Conservation (phyloP, 768 basidiomycete genomes). For the Auricularia sp. region DNA sequence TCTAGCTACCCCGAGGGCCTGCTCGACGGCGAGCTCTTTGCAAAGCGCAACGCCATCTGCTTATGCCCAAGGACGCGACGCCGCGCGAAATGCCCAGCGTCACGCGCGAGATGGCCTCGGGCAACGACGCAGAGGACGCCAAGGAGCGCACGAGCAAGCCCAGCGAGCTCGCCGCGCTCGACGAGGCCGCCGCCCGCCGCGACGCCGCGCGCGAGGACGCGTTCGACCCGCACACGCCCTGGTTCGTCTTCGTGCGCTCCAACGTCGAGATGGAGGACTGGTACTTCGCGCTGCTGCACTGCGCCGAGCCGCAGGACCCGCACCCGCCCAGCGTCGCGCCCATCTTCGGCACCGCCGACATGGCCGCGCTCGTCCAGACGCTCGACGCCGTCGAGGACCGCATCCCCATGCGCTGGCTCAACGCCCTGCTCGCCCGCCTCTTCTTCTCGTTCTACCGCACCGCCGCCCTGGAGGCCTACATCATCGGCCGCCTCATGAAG, state of each 20-base stretch:
- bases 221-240: conserved; percentile 48
- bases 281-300: conserved; percentile 75
- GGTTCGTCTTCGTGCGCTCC: conserved; percentile 88
- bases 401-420: conserved; percentile 95
- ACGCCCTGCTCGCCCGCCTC: conserved; percentile 83
- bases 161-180: conserved; percentile 28
- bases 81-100: conserved; percentile 35
- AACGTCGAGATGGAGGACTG: conserved; percentile 96
- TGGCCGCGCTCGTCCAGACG: conserved; percentile 71
- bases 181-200: conserved; percentile 19
- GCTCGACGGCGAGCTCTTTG: conserved; percentile 81
- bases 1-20: conserved; percentile 43
- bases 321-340: conserved; percentile 31
- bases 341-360: conserved; percentile 68
- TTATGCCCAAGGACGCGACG: conserved; percentile 39
- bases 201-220: conserved; percentile 40
- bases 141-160: conserved; percentile 23
- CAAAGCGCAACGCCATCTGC: conserved; percentile 82
- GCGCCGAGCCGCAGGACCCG: conserved; percentile 18
- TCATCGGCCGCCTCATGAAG: conserved; percentile 84
- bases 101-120: conserved; percentile 41
- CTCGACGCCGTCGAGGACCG: conserved; percentile 92
- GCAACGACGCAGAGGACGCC: conserved; percentile 16
- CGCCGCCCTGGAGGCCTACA: conserved; percentile 65
- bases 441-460: conserved; percentile 92